Evolutionary conservation across 495 filamentous ascomycete genomes (phyloP).

Genomic region (Penicillium macrosclerotiorum): DNA sequence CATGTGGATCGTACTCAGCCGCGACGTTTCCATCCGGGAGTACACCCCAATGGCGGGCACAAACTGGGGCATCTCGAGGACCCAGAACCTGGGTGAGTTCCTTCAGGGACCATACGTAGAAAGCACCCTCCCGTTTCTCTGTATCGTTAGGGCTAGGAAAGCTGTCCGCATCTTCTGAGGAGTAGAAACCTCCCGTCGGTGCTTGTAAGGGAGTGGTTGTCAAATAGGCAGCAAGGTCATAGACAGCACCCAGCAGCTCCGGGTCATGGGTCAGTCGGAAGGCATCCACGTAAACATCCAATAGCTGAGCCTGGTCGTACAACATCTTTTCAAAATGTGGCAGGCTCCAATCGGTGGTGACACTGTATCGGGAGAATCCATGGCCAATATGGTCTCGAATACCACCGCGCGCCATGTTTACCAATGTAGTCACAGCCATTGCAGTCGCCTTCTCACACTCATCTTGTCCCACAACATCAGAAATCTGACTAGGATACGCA

Average conservation of each 20-base stretch:
- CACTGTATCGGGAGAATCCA: constrained; percentile 87
- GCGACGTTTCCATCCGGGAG: constrained; percentile 84
- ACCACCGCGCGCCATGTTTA: constrained; percentile 79
- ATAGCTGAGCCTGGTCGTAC: constrained; percentile 86
- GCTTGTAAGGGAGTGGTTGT: constrained; percentile 62
- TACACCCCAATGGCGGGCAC: constrained; percentile 83
- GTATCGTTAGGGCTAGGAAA: constrained; percentile 68
- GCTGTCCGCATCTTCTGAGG: constrained; percentile 93
- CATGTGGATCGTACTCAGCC: constrained; percentile 80
- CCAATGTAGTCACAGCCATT: constrained; percentile 82
- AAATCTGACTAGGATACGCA: constrained; percentile 67
- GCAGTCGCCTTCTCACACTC: constrained; percentile 71
- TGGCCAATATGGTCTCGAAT: constrained; percentile 91
- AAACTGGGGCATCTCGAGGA: constrained; percentile 65
- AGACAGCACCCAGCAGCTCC: constrained; percentile 75
- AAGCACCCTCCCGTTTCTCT: constrained; percentile 91
- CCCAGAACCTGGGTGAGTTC: constrained; percentile 81
- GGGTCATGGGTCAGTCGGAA: constrained; percentile 69
- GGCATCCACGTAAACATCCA: constrained; percentile 84
- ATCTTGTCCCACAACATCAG: constrained; percentile 79
- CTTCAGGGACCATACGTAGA: constrained; percentile 90
- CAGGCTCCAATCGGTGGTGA: constrained; percentile 85
- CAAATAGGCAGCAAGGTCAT: constrained; percentile 82
- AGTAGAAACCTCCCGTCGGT: constrained; percentile 74
- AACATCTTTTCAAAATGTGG: constrained; percentile 99